Conservation (phyloP, 306 rosid genomes). For the Pterocarpus macrocarpus region DNA sequence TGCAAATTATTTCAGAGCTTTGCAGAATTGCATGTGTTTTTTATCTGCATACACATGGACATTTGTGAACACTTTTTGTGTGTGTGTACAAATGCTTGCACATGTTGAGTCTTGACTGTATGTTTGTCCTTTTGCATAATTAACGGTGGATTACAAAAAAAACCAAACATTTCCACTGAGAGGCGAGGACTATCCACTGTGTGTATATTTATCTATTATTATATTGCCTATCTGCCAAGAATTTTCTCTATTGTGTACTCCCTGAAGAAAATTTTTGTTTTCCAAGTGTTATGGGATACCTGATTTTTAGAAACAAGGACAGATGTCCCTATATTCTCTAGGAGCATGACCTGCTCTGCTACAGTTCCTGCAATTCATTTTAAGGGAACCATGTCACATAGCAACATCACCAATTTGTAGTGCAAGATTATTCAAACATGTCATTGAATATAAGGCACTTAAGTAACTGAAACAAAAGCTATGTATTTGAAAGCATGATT, state of each 20-base stretch:
- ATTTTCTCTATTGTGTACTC: conserved; percentile 3
- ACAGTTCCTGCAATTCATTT: conserved; percentile 74
- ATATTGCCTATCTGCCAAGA: conserved; percentile 6
- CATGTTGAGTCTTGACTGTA: conserved; percentile 6
- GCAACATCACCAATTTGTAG: conserved; percentile 9
- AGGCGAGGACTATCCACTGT: background rate
- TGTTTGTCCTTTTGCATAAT: conserved; percentile 4
- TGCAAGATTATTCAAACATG: conserved; percentile 24
- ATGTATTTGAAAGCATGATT: conserved; percentile 11
- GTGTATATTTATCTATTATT: conserved; percentile 33
- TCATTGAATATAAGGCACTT: background rate
- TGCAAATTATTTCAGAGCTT: conserved; percentile 24
- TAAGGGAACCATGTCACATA: conserved; percentile 35
- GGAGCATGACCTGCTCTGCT: conserved; percentile 95
- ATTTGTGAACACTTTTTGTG: conserved; percentile 10
- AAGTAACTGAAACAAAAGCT: conserved; percentile 25
- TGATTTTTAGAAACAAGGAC: conserved; percentile 91
- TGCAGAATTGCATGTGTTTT: conserved; percentile 29
- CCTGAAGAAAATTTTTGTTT: background rate
- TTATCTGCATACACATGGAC: conserved; percentile 14
- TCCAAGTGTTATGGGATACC: conserved; percentile 51
- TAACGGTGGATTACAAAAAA: conserved; percentile 6
- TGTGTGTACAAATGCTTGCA: background rate
- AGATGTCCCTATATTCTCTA: conserved; percentile 97
- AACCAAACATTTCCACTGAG: conserved; percentile 1